Base-by-base conservation (phyloP, 2,329 filamentous ascomycete genomes). In the Akanthomyces lecanii region DNA sequence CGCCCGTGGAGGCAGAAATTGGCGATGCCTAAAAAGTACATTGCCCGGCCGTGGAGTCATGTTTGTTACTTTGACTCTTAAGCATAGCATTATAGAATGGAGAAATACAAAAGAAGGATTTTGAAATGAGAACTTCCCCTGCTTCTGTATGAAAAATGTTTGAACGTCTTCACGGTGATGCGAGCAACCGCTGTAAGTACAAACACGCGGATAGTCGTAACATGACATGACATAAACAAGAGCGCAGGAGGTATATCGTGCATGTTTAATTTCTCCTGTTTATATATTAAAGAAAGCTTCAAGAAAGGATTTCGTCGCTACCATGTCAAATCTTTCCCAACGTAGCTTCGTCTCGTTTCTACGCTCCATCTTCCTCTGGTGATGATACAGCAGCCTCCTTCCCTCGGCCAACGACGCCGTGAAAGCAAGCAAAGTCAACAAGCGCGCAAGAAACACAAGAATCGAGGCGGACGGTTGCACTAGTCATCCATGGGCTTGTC, bases 401-500 rank as follows among this genome's bases (percentile, higher is more conserved):
- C 30, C 21, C 12, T n/a, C 25, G 16, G 16, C 47, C 48, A 51
- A 7, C 25, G 28, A 44, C 16, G 16, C 23, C 6, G 23, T n/a
- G 11, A 3, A 52, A 44, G 38, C 58, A 55, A n/a, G 42, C 40
- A 38, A 38, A 16, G 47, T 21, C 11, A 40, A 5, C 25, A n/a
- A 57, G 18, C 12, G 18, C n/a, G n/a, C 28, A 59, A 25, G 5
- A 59, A 40, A 48, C 21, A 48, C 6, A 36, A 58, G 14, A n/a
- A 33, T 16, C 8, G 7, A 28, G 7, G 25, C 33, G 6, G 36
- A 48, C 11, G 11, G 6, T 48, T n/a, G 25, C 53, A 69, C 67
- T 79, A 82, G 66, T 82, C 77, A 60, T 80, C 79, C 79, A 83
- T 83, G 44, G 81, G 78, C 68, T 77, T 78, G 68, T 83, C 81